Conservation (phyloP, 2,329 filamentous ascomycete species). For the Aspergillus calidoustus region DNA sequence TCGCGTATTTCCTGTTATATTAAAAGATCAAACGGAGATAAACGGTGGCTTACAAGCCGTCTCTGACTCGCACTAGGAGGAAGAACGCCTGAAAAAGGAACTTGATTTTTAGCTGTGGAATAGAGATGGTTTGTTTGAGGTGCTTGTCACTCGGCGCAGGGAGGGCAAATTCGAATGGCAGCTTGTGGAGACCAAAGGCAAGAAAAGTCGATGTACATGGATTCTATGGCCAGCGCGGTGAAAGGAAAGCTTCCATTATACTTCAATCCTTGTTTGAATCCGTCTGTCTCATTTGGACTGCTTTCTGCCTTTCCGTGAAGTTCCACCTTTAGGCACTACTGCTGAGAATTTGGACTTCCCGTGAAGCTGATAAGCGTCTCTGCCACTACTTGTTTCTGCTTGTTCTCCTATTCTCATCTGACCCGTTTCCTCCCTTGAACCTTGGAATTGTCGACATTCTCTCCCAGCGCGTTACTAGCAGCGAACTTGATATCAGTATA, state of each 20-base stretch:
- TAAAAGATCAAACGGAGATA: constrained; percentile 46
- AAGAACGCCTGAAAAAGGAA: constrained; percentile 47
- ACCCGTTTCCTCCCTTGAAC: constrained; percentile 12
- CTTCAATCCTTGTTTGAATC: constrained; percentile 31
- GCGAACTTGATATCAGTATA: constrained; percentile 22
- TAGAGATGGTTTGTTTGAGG: constrained; percentile 41
- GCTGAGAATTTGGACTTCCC: constrained; percentile 18
- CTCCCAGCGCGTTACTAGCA: constrained; percentile 16
- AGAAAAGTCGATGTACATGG: constrained; percentile 25
- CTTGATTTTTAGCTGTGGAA: constrained; percentile 45
- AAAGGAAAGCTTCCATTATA: constrained; percentile 29
- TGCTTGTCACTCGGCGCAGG: constrained; percentile 28
- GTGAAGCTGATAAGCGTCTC: constrained; percentile 12
- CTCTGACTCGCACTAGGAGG: constrained; percentile 46
- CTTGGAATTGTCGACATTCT: constrained; percentile 15
- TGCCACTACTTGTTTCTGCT: constrained; percentile 9
- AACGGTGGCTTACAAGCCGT: constrained; percentile 42
- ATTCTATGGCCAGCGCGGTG: constrained; percentile 26
- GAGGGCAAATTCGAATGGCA: constrained; percentile 22
- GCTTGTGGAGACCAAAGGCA: constrained; percentile 22
- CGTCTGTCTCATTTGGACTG: constrained; percentile 29
- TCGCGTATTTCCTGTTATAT: constrained; percentile 48
- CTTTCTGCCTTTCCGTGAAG: constrained; percentile 22
- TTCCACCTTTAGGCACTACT: constrained; percentile 24
- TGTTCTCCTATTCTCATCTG: constrained; percentile 14